A percentile compares a stretch with the other conserved stretches of the same genome.
Conservation (phyloP, 768 basidiomycete species). For the Melanogaster broomeanus region DNA sequence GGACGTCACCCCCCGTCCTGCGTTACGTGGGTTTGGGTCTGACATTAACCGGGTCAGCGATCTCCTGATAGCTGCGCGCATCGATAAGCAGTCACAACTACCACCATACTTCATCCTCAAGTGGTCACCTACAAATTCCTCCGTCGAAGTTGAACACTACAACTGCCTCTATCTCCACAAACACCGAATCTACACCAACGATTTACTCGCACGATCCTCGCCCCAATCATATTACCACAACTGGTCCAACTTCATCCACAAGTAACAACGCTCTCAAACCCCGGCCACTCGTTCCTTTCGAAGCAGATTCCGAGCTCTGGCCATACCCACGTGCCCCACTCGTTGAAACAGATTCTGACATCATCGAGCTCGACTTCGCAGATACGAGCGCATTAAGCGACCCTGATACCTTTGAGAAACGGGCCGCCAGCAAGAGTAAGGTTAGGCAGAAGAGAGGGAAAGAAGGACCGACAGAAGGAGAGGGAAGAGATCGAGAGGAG, state of each 20-base stretch:
- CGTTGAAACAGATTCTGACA: slow-evolving; percentile 49
- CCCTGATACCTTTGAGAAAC: slow-evolving; percentile 52
- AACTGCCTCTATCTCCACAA: neutral
- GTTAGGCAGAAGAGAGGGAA: slow-evolving; percentile 22
- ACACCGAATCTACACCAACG: slow-evolving; percentile 10
- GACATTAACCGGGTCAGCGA: slow-evolving; percentile 32
- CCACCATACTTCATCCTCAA: slow-evolving; percentile 5
- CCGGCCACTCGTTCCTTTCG: slow-evolving; percentile 59
- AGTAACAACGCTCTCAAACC: slow-evolving; percentile 25
- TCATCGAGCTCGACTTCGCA: slow-evolving; percentile 75
- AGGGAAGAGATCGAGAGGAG: slow-evolving; percentile 56
- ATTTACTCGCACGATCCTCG: slow-evolving; percentile 14
- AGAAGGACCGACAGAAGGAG: slow-evolving; percentile 40
- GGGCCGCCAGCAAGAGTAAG: slow-evolving; percentile 23
- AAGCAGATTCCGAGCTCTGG: slow-evolving; percentile 68
- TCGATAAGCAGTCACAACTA: slow-evolving; percentile 17
- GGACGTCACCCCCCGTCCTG: slow-evolving; percentile 68
- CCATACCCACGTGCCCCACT: slow-evolving; percentile 58
- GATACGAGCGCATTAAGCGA: slow-evolving; percentile 76
- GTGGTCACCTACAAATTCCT: slow-evolving; percentile 5
- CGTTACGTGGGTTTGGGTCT: slow-evolving; percentile 37
- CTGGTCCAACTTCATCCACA: slow-evolving; percentile 3
- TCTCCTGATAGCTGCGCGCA: slow-evolving; percentile 24
- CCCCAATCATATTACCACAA: slow-evolving; percentile 1
- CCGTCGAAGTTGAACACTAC: slow-evolving; percentile 1